These are phyloP conservation scores for Plectosphaerella sp. DNA, from an alignment of 2,329 filamentous ascomycete species.

Conservation along the genomic window DNA sequence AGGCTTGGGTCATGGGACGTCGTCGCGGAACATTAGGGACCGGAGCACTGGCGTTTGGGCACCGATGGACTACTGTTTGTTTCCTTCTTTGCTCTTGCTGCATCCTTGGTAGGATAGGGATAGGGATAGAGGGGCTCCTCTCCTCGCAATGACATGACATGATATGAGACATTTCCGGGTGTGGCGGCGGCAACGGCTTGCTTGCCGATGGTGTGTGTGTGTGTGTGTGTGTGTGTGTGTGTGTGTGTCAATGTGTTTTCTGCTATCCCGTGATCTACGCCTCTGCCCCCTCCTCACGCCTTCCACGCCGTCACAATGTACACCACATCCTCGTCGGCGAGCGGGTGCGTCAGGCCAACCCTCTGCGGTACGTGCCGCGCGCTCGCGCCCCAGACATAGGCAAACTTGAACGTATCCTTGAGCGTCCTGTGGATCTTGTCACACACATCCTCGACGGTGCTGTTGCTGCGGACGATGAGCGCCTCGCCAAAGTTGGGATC, in stretches of 20 bases:
- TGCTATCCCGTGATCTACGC: neutral
- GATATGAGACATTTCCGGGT: neutral
- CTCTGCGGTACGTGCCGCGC: conserved; percentile 92
- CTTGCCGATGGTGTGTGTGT: neutral
- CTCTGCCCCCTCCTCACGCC: conserved; percentile 36
- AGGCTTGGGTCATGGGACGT: neutral
- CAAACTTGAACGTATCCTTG: conserved; percentile 99
- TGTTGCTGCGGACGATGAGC: conserved; percentile 83
- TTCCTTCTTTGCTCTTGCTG: neutral
- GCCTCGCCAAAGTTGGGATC: conserved; percentile 90
- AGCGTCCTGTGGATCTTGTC: conserved; percentile 89
- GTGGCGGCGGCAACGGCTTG: no score
- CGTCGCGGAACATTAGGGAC: neutral
- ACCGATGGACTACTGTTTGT: neutral
- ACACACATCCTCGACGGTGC: conserved; percentile 93
- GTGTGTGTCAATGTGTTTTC: neutral
- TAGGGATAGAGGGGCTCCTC: neutral
- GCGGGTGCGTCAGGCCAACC: conserved; percentile 78
- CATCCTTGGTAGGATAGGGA: neutral
- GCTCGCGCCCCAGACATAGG: conserved; percentile 94
- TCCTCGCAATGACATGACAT: neutral
- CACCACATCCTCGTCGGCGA: conserved; percentile 66
- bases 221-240: neutral
- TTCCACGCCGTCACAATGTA: conserved; percentile 63
- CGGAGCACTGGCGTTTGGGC: neutral